phyloP scores from a whole-genome alignment of 2,329 filamentous ascomycete genomes.

The Aspergillus sp. region DNA sequence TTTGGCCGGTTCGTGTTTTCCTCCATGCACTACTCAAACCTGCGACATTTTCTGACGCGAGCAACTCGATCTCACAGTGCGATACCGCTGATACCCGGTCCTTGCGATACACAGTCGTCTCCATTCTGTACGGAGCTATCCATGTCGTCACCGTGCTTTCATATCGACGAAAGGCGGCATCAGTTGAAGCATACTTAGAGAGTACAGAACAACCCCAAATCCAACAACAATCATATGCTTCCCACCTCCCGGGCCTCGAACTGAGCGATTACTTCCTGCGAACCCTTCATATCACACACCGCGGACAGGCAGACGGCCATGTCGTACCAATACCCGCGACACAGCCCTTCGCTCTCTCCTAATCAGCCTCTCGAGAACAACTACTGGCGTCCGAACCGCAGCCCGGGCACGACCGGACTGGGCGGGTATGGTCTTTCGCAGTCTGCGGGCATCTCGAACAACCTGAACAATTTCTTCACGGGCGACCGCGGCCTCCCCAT shows the following conservation, averaged over 20 bases:
- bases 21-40: too few species aligned
- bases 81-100: too few species aligned
- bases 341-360: constrained; percentile 67
- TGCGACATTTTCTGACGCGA: neutral
- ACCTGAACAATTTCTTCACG: constrained; percentile 65
- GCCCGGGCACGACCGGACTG: constrained; percentile 44
- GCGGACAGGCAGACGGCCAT: constrained; percentile 21
- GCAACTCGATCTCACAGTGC: too few species aligned
- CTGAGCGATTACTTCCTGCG: neutral
- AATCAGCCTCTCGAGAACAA: constrained; percentile 65
- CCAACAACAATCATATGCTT: neutral
- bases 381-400: constrained; percentile 58
- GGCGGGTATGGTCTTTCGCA: constrained; percentile 38
- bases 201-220: neutral
- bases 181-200: neutral
- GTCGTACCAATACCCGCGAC: constrained; percentile 65
- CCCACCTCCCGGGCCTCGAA: neutral
- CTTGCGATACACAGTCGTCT: too few species aligned
- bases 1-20: neutral
- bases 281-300: neutral
- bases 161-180: neutral
- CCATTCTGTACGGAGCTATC: neutral
- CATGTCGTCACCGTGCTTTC: neutral
- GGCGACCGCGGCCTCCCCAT: constrained; percentile 70
- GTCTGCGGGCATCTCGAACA: constrained; percentile 56